These are phyloP conservation scores for Primulina eburnea DNA, from an alignment of 257 asterid genomes.

Conservation along the genomic window DNA sequence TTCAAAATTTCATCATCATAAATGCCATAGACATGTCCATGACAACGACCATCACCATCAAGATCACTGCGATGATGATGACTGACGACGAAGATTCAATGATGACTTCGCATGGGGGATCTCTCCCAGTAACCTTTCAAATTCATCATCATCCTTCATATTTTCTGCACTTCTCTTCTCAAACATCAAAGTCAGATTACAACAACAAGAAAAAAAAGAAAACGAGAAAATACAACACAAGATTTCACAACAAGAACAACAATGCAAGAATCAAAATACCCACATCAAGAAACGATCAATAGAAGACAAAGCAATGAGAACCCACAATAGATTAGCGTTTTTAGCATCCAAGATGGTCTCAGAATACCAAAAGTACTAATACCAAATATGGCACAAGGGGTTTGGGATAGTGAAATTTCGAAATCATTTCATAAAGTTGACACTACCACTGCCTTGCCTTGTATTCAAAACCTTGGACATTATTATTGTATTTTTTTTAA, in stretches of 20 bases:
- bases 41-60: conserved; percentile 22
- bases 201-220: conserved; percentile 6
- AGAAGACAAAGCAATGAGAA: conserved; percentile 23
- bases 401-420: conserved; percentile 33
- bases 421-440: conserved; percentile 37
- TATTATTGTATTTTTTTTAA: no score
- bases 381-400: conserved; percentile 37
- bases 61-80: conserved; percentile 27
- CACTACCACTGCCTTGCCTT: conserved; percentile 28
- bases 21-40: conserved; percentile 33
- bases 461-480: conserved; percentile 28
- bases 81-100: conserved; percentile 36
- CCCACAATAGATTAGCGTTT: conserved; percentile 39
- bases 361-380: conserved; percentile 33
- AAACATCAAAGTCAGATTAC: conserved; percentile 31
- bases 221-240: conserved; percentile 21
- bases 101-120: conserved; percentile 76
- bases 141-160: conserved; percentile 72
- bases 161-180: conserved; percentile 30
- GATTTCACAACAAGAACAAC: conserved; percentile 32
- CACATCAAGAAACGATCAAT: conserved; percentile 31
- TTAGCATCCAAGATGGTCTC: conserved; percentile 43
- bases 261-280: conserved; percentile 33
- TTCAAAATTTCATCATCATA: conserved; percentile 36
- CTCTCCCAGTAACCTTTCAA: conserved; percentile 76